Evolutionary conservation across 2,329 filamentous ascomycete species (phyloP).

Genomic region (Apiospora hydei): DNA sequence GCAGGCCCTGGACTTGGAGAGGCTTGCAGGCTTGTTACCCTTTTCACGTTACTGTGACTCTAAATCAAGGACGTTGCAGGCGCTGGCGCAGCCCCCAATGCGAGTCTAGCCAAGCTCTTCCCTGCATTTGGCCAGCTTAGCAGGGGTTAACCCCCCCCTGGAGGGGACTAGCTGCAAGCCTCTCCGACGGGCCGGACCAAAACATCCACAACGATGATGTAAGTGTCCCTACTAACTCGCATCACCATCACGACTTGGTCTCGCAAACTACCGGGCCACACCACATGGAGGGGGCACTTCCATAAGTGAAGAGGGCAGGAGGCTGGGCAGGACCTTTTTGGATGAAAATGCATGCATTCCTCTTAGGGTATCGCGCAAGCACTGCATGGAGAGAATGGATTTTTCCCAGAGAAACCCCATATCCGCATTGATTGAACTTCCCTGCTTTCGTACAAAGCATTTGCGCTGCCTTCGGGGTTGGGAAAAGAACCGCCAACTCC

Average conservation of each 20-base stretch:
- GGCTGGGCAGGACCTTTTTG: background rate
- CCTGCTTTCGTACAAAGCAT: background rate
- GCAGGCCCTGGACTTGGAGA: background rate
- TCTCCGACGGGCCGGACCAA: slow-evolving; percentile 6
- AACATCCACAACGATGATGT: slow-evolving; percentile 6
- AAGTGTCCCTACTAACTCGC: background rate
- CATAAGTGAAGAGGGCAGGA: background rate
- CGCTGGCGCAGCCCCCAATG: background rate
- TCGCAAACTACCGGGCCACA: background rate
- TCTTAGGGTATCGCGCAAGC: background rate
- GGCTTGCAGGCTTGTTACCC: background rate
- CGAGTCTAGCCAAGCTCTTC: slow-evolving; percentile 10
- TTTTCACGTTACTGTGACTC: background rate
- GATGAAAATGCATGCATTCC: background rate
- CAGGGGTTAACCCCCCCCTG: background rate
- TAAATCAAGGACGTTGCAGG: slow-evolving; percentile 16
- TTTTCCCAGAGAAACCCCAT: background rate
- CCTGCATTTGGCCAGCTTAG: background rate
- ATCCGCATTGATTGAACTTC: background rate
- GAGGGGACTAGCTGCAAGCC: background rate
- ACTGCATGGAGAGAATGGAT: background rate
- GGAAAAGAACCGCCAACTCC: background rate
- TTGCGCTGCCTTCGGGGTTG: background rate
- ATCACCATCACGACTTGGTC: background rate
- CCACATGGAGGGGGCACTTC: background rate